Conservation (phyloP, 2,329 filamentous ascomycete species). For the Ilyonectria destructans region DNA sequence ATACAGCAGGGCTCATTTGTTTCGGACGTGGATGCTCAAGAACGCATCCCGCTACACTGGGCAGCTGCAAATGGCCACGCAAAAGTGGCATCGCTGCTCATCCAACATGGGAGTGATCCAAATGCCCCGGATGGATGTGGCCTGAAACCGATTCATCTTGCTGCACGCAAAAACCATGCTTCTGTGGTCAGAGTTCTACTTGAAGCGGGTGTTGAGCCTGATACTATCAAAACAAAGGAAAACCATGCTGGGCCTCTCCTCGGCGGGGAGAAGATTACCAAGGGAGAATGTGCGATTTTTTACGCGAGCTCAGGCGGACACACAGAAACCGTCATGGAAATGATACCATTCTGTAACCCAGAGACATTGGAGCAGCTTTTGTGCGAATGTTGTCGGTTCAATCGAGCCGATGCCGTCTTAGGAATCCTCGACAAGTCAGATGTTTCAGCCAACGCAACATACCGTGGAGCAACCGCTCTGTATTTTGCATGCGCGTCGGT, state of each 20-base stretch:
- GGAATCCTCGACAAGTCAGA: slow-evolving; percentile 31
- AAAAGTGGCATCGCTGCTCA: slow-evolving; percentile 31
- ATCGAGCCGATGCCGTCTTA: slow-evolving; percentile 32
- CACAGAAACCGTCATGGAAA: slow-evolving; percentile 27
- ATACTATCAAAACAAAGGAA: slow-evolving; percentile 34
- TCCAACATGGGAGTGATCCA: slow-evolving; percentile 29
- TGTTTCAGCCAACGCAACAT: slow-evolving; percentile 36
- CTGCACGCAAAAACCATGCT: slow-evolving; percentile 28
- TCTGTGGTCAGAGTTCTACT: slow-evolving; percentile 27
- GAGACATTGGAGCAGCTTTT: slow-evolving; percentile 37
- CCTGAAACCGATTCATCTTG: slow-evolving; percentile 42
- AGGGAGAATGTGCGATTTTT: slow-evolving; percentile 35
- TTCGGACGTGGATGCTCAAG: slow-evolving; percentile 30
- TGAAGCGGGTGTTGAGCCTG: slow-evolving; percentile 35
- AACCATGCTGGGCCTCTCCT: background rate
- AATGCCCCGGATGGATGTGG: slow-evolving; percentile 34
- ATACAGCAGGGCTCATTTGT: slow-evolving; percentile 20
- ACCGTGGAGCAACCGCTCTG: slow-evolving; percentile 31
- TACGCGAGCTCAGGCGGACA: slow-evolving; percentile 40
- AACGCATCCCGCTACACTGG: slow-evolving; percentile 42
- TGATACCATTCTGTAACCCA: slow-evolving; percentile 41
- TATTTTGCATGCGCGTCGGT: slow-evolving; percentile 31
- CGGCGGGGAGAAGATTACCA: slow-evolving; percentile 7
- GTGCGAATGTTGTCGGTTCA: slow-evolving; percentile 36
- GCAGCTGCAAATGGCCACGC: slow-evolving; percentile 41